Conservation (phyloP, 2,329 filamentous ascomycete species). For the Emmonsiellopsis sp. region DNA sequence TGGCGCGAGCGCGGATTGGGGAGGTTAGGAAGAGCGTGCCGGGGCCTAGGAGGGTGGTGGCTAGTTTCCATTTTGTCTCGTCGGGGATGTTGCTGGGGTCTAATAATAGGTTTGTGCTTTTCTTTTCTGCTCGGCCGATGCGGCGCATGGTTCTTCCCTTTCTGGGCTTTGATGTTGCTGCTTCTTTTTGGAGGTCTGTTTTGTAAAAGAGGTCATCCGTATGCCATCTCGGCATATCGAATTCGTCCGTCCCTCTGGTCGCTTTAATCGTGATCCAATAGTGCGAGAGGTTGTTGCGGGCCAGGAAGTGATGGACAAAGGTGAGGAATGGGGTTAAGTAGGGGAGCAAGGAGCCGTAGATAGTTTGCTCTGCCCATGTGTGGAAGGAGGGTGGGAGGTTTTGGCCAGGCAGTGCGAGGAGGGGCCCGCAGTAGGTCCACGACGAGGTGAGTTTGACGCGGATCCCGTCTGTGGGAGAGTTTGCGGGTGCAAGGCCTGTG, state of each 20-base stretch:
- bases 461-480: not conserved
- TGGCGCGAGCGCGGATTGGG: conserved; percentile 20
- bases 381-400: conserved; percentile 27
- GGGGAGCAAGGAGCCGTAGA: conserved; percentile 26
- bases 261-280: conserved; percentile 43
- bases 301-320: conserved; percentile 24
- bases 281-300: conserved; percentile 25
- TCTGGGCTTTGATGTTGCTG: too few species aligned
- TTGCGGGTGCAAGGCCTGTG: not conserved
- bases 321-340: conserved; percentile 29
- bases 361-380: conserved; percentile 28
- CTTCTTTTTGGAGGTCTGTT: not conserved
- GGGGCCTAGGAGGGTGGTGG: conserved; percentile 38
- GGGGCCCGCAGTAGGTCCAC: conserved; percentile 39
- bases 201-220: conserved; percentile 41
- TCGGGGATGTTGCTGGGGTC: not conserved
- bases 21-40: conserved; percentile 36
- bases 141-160: too few species aligned
- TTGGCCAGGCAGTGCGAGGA: conserved; percentile 20
- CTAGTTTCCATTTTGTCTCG: conserved; percentile 40
- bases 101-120: not conserved
- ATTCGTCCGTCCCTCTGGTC: conserved; percentile 34
- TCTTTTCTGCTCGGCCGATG: too few species aligned
- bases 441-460: conserved; percentile 19
- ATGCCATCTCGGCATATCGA: conserved; percentile 40